Conservation (phyloP, 352 stramenopile species). For the Phytophthora boehmeriae region DNA sequence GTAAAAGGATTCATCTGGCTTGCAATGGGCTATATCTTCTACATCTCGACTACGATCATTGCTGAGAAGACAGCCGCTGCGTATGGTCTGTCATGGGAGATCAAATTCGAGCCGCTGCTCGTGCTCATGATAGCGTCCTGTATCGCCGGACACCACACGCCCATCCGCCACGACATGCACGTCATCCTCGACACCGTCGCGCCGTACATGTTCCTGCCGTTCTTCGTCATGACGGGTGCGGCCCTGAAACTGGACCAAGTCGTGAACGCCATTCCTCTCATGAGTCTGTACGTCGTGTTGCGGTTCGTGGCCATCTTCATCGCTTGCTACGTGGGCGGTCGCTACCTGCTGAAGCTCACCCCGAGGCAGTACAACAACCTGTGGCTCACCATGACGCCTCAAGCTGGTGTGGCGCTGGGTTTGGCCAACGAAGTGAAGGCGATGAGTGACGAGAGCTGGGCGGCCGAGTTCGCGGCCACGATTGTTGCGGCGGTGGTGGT, state of each 20-base stretch:
- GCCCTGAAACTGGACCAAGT: conserved; percentile 72
- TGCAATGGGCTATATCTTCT: conserved; percentile 64
- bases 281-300: conserved; percentile 64
- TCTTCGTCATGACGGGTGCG: conserved; percentile 78
- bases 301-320: conserved; percentile 69
- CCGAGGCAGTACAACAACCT: conserved; percentile 74
- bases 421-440: conserved; percentile 66
- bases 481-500: conserved; percentile 73
- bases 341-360: conserved; percentile 60
- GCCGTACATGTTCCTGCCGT: conserved; percentile 75
- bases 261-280: conserved; percentile 58
- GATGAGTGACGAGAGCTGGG: conserved; percentile 61
- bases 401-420: conserved; percentile 65
- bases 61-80: conserved; percentile 42
- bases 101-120: conserved; percentile 72
- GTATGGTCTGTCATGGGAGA: conserved; percentile 62
- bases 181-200: conserved; percentile 66
- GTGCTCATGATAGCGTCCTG: conserved; percentile 73
- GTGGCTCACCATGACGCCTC: conserved; percentile 73
- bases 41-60: conserved; percentile 52
- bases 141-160: conserved; percentile 57
- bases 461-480: conserved; percentile 58
- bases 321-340: conserved; percentile 60
- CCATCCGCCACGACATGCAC: conserved; percentile 77
- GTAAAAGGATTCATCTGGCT: conserved; percentile 72